Base-by-base conservation (phyloP, 2,329 filamentous ascomycete species). In the Phialocephala subalpina region DNA sequence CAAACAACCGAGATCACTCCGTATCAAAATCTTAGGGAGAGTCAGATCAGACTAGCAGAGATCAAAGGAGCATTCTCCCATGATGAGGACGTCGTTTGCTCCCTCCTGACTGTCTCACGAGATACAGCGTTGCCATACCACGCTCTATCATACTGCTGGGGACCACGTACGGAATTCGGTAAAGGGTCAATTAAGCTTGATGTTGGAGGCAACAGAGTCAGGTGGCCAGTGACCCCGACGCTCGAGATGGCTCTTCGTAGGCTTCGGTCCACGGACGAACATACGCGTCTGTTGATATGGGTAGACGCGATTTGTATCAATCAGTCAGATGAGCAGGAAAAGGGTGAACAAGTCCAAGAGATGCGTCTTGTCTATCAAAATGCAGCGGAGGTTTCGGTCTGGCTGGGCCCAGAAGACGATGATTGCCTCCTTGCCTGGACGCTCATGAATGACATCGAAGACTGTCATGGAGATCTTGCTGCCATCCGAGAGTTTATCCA, bases 71-170 rank as follows among this genome's bases (percentile, higher is more conserved):
- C 63, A 14, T 40, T 29, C 14, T 40, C 18, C 36, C 52, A 62
- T 25, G 25, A 33, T 27, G 64, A 53, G 18, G 42, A 58, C 1
- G 63, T 68, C 2, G 9, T 40, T 27, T 65, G 66, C 58, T 29
- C 38, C 25, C 56, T 68, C 7, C 36, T 16, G 1, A 29, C 33
- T 12, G 38, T 49, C 45, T 22, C 7, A 7, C n/a, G 45, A 27
- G n/a, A 25, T 16, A 14, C 36, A 7, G 52, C 57, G 12, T 60
- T 57, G 12, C n/a, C 18, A 22, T 68, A 65, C 38, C n/a, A 35
- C 16, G 60, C 66, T n/a, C 52, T 68, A 3, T 68, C 66, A 22
- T 68, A 68, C 36, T 55, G 56, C 9, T 65, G 66, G 66, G 66
- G 63, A 3, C 38, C 55, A 7, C 40, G 5, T 7, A 18, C 27